Base-by-base conservation (phyloP, 1,284 basidiomycete species). In the Coniferiporia sulphurascens region DNA sequence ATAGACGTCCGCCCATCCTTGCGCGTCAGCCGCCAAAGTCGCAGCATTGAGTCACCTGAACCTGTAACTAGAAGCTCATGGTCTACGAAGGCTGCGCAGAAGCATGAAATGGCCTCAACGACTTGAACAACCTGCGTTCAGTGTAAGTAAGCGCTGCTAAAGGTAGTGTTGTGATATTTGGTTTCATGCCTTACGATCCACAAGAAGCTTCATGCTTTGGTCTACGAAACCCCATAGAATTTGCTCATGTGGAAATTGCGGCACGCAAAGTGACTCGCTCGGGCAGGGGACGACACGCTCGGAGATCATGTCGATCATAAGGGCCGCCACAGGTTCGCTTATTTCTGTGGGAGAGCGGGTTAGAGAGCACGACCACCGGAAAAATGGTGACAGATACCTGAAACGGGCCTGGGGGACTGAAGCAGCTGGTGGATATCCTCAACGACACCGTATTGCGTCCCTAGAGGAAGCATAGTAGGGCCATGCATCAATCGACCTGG, bases 51-150 rank as follows among this genome's bases (percentile, higher is more conserved):
- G 65, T 92, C 88, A 17, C 78, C 79, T 7, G 86, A 88, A 2
- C 91, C 91, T 1, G 91, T 93, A 15, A 91, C 81, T 10, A 93
- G 78, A 54, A 80, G 84, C 41, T 79, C 82, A 13, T 79, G 75
- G 69, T 89, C 89, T 3, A 86, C 87, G 68, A 92, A 95, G 2
- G 78, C 78, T 6, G 89, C 91, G 60, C 91, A 92, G 1, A 79
- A 84, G 55, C 87, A 86, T 52, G 79, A 84, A 1, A 85, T 82
- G 8, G 84, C 82, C 67, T 95, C 91, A 15, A 91, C 78, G 3
- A 91, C 84, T 73, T 90, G 86, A 0, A 86, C 80, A 21, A 90
- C 72, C 86, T 91, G 36, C 22, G 61, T 38, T 27, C 36, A 44
- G 55, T 32, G 41, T 8, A 51, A 35, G 45, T 13, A 48, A 22